Evolutionary conservation across 208 protist species (phyloP).

Genomic region (Borovskyia barvae): DNA sequence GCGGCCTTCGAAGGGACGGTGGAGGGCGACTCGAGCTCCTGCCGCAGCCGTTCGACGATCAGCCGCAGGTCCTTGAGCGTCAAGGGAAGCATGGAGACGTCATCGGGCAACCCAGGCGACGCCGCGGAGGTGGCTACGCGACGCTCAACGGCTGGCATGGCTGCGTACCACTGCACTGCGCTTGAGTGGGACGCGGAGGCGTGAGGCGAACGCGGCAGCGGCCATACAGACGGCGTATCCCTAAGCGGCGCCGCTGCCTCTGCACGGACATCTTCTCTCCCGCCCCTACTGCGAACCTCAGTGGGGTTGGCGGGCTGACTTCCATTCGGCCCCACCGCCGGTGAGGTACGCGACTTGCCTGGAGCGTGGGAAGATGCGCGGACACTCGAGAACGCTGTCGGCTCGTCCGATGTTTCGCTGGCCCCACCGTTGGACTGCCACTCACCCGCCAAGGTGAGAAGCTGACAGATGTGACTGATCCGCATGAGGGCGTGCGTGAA

Average conservation of each 20-base stretch:
- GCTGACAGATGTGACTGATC: constrained; percentile 16
- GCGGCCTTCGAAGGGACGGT: background rate
- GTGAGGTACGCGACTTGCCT: too few relatives aligned
- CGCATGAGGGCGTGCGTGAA: constrained; percentile 10
- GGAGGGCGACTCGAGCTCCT: background rate
- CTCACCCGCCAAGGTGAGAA: constrained; percentile 8
- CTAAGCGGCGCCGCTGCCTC: too few relatives aligned
- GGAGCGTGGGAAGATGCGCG: too few relatives aligned
- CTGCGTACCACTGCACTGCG: constrained; percentile 6
- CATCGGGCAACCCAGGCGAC: background rate
- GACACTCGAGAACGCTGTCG: too few relatives aligned
- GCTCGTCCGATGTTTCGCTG: too few relatives aligned
- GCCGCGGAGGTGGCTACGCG: background rate
- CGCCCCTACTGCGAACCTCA: background rate
- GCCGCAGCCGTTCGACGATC: constrained; percentile 7
- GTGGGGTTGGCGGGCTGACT: too few relatives aligned
- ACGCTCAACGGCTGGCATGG: constrained; percentile 20
- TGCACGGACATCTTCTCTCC: too few relatives aligned
- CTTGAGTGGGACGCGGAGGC: background rate
- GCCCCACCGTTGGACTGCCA: constrained; percentile 6
- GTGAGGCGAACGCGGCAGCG: too few relatives aligned
- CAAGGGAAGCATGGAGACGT: constrained; percentile 14
- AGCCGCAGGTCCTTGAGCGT: constrained; percentile 10
- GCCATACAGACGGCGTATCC: too few relatives aligned
- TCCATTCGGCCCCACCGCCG: too few relatives aligned